Base-by-base conservation (phyloP, 768 basidiomycete genomes). In the Boletales sp. region DNA sequence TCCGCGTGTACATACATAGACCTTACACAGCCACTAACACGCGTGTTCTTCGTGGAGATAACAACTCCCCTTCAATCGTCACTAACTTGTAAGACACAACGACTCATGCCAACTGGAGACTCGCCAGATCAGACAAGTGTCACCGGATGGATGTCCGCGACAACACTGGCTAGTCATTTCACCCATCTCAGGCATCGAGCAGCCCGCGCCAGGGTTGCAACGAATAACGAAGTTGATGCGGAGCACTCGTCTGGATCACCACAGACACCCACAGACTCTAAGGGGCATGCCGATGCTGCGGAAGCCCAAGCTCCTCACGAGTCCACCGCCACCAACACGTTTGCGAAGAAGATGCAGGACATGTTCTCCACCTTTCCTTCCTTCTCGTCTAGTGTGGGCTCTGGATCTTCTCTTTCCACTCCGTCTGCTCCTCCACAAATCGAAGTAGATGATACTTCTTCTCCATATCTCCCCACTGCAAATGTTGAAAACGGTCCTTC, bases 401-500 rank as follows among this genome's bases (percentile, higher is more conserved):
- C 58, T 18, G 49, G 51, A 9, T 58, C 63, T 34, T 33, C 61
- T 38, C 57, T n/a, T 6, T 33, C 59, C n/a, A 42, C 60, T 35
- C 50, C 50, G 1, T 32, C 57, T 45, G 40, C 44, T 25, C 33
- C 53, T n/a, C 48, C 51, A 34, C 53, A 50, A 12, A 49, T 34
- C 15, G 51, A 55, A 30, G 35, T 37, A 6, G 50, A 54, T 18
- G 49, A 53, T 33, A 31, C 46, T 14, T 46, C 57, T 15, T 44
- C 49, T 44, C 46, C 56, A 3, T 70, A 73, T 44, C 68, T 81
- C 32, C 68, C 81, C 39, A 65, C 72, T 31, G 69, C 84, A 49
- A 68, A 73, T n/a, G 64, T 81, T n/a, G 86, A 87, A 82, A 83
- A 81, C 46, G 80, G 84, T 10, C 71, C 72, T 18, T 52, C 65